Conservation (phyloP, 2,329 filamentous ascomycete species). For the Penicillium sp. region DNA sequence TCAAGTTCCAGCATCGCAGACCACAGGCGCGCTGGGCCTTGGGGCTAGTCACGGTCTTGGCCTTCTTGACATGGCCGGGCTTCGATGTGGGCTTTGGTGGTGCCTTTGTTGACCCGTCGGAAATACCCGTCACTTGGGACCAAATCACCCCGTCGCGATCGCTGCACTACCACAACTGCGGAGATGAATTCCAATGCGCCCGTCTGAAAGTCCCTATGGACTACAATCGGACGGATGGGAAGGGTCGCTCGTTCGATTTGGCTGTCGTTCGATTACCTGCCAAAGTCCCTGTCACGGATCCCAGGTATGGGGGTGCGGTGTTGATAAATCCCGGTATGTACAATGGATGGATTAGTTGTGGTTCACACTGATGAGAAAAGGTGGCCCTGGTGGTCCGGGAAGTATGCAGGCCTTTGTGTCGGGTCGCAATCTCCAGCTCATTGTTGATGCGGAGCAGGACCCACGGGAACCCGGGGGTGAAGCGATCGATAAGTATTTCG, state of each 20-base stretch:
- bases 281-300: slow-evolving; percentile 42
- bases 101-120: background rate
- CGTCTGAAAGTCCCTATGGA: slow-evolving; percentile 53
- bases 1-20: background rate
- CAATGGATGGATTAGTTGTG: slow-evolving; percentile 1
- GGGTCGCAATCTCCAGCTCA: slow-evolving; percentile 40
- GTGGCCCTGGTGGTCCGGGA: slow-evolving; percentile 50
- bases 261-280: slow-evolving; percentile 53
- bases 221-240: slow-evolving; percentile 41
- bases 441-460: slow-evolving; percentile 37
- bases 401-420: slow-evolving; percentile 34
- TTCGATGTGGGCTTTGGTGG: background rate
- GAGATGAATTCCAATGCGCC: slow-evolving; percentile 51
- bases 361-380: slow-evolving; percentile 19
- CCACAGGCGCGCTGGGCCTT: slow-evolving; percentile 6
- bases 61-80: slow-evolving; percentile 3
- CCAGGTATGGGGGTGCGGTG: slow-evolving; percentile 50
- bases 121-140: slow-evolving; percentile 15
- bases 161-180: slow-evolving; percentile 46
- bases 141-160: slow-evolving; percentile 30
- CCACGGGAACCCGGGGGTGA: slow-evolving; percentile 12
- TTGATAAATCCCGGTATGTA: slow-evolving; percentile 48
- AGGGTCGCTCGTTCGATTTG: slow-evolving; percentile 40
- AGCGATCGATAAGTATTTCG: slow-evolving; percentile 34
- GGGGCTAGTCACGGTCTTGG: background rate